phyloP scores from a whole-genome alignment of 495 filamentous ascomycete species.

The Trichodelitschia bisporula region DNA sequence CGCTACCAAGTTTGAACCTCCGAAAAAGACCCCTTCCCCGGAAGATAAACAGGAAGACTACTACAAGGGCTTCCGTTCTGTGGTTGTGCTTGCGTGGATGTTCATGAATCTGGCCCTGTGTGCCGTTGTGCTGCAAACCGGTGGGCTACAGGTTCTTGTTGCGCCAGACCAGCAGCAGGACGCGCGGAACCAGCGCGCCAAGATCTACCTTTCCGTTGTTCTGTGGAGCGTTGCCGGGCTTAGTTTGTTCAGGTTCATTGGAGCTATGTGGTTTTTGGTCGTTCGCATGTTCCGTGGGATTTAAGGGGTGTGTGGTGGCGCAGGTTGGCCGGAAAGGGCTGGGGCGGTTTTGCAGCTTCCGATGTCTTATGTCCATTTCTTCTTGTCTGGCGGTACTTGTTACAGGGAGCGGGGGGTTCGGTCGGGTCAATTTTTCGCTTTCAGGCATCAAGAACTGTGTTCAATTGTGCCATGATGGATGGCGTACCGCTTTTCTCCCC shows the following conservation, averaged over 20 bases:
- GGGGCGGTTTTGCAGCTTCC: too few relatives aligned
- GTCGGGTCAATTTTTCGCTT: too few relatives aligned
- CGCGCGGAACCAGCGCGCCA: slow-evolving; percentile 18
- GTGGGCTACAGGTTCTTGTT: slow-evolving; percentile 41
- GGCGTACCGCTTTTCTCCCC: too few relatives aligned
- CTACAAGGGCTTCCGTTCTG: slow-evolving; percentile 83
- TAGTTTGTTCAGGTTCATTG: slow-evolving; percentile 71
- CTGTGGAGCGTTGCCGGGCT: slow-evolving; percentile 81
- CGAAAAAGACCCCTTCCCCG: slow-evolving; percentile 33
- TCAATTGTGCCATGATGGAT: too few relatives aligned
- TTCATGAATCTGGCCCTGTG: slow-evolving; percentile 80
- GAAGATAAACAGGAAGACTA: slow-evolving; percentile 87
- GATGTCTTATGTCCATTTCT: too few relatives aligned
- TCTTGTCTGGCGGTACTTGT: too few relatives aligned
- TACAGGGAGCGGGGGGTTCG: too few relatives aligned
- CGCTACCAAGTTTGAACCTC: slow-evolving; percentile 33
- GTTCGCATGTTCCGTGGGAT: slow-evolving; percentile 53
- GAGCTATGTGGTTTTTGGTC: slow-evolving; percentile 85
- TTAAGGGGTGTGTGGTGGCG: too few relatives aligned
- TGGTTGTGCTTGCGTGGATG: slow-evolving; percentile 88
- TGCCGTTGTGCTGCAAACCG: slow-evolving; percentile 69
- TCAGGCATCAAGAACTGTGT: too few relatives aligned
- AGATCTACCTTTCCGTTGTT: slow-evolving; percentile 75
- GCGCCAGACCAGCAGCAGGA: slow-evolving; percentile 20
- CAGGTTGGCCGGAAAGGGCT: too few relatives aligned